Evolutionary conservation across 129 eudicot genomes (phyloP).

Genomic region (Oenanthe sinensis): DNA sequence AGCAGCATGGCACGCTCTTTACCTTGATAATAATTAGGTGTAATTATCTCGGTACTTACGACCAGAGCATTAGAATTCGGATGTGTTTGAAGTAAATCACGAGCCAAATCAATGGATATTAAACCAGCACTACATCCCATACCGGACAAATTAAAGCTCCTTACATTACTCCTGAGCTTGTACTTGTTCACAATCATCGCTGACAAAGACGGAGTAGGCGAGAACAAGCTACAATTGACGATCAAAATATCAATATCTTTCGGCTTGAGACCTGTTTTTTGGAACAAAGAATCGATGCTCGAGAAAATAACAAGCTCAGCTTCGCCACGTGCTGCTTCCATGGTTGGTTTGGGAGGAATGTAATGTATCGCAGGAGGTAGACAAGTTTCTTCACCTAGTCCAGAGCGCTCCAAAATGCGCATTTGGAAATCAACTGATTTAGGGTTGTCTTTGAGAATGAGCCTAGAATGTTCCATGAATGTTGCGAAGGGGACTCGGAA

Average conservation of each 20-base stretch:
- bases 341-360: conserved; percentile 38
- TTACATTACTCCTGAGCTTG: conserved; percentile 46
- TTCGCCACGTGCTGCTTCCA: conserved; percentile 49
- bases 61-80: conserved; percentile 59
- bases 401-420: conserved; percentile 59
- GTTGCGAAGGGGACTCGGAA: conserved; percentile 44
- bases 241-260: conserved; percentile 57
- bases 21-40: conserved; percentile 54
- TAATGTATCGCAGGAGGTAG: conserved; percentile 48
- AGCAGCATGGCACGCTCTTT: conserved; percentile 68
- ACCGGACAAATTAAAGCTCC: conserved; percentile 59
- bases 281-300: conserved; percentile 45
- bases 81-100: conserved; percentile 48
- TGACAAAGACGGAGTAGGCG: conserved; percentile 63
- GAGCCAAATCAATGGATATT: conserved; percentile 49
- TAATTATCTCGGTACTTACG: conserved; percentile 59
- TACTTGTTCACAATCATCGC: conserved; percentile 57
- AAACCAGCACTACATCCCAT: conserved; percentile 82
- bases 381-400: conserved; percentile 67
- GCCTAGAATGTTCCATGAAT: conserved; percentile 38
- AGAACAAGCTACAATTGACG: conserved; percentile 58
- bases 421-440: conserved; percentile 45
- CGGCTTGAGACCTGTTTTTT: conserved; percentile 46
- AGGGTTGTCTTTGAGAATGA: conserved; percentile 33
- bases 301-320: conserved; percentile 47